Evolutionary conservation across 495 filamentous ascomycete genomes (phyloP).

Genomic region (Chaetomidium leptoderma): DNA sequence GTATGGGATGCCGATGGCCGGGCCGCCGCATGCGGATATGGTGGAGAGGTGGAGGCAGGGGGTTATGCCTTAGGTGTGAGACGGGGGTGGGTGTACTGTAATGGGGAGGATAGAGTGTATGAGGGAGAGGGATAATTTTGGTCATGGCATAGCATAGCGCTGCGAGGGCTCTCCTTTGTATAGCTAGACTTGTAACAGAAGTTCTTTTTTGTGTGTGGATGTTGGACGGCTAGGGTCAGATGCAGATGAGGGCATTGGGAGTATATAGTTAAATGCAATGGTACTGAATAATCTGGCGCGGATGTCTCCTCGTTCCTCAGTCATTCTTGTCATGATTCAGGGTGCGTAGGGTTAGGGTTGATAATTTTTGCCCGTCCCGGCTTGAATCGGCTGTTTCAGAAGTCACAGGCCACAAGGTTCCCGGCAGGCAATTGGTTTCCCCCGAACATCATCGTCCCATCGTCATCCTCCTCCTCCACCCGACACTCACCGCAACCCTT

Average conservation of each 20-base stretch:
- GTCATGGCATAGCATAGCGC: slow-evolving; percentile 8
- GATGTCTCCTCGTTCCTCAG: too few relatives aligned
- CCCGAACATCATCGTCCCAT: background rate
- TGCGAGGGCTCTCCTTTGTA: slow-evolving; percentile 1
- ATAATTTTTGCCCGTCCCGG: too few relatives aligned
- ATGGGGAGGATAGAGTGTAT: background rate
- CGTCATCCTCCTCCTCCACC: too few relatives aligned
- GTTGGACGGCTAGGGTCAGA: background rate
- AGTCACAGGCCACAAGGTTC: too few relatives aligned
- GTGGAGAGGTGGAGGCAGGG: slow-evolving; percentile 91
- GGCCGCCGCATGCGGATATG: slow-evolving; percentile 33
- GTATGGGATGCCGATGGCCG: background rate
- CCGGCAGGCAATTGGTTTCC: background rate
- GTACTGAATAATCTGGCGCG: too few relatives aligned
- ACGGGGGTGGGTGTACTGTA: background rate
- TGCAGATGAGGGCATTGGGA: too few relatives aligned
- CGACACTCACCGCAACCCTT: background rate
- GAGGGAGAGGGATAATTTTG: background rate
- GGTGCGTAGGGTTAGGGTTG: slow-evolving; percentile 1
- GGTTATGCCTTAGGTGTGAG: slow-evolving; percentile 51
- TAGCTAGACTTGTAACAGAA: background rate
- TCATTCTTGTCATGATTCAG: too few relatives aligned
- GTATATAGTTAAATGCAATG: too few relatives aligned
- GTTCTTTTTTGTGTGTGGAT: background rate
- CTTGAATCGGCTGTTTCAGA: background rate